Conservation (phyloP, 2,329 filamentous ascomycete species). For the Aureobasidium leucospermi region DNA sequence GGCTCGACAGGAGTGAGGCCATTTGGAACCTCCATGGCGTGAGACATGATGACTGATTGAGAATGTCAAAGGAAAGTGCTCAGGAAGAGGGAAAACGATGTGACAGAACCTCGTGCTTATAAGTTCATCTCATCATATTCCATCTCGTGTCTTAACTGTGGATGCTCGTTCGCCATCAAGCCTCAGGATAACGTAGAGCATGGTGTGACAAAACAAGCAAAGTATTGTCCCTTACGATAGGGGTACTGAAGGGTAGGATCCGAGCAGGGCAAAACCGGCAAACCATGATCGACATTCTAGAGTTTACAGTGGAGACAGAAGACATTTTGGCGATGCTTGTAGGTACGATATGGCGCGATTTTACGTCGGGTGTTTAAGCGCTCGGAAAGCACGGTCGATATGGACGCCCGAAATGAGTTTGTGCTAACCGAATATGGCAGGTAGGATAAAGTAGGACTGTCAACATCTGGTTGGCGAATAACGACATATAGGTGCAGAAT, state of each 20-base stretch:
- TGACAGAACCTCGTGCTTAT: not conserved
- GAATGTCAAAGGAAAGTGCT: not conserved
- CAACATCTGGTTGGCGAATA: not conserved
- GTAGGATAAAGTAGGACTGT: not conserved
- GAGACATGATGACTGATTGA: not conserved
- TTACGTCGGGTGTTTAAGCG: not conserved
- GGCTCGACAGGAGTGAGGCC: not conserved
- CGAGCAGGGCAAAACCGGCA: not conserved
- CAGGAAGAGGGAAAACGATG: not conserved
- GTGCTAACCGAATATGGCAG: not conserved
- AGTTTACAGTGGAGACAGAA: not conserved
- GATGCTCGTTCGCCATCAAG: not conserved
- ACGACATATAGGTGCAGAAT: not conserved
- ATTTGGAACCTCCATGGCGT: not conserved
- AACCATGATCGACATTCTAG: not conserved
- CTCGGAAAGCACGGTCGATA: not conserved
- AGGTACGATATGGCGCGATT: not conserved
- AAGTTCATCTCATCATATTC: not conserved
- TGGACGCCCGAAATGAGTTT: not conserved
- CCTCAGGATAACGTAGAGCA: not conserved
- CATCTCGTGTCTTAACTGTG: not conserved
- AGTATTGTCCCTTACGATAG: not conserved
- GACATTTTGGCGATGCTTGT: not conserved
- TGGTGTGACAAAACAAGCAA: not conserved
- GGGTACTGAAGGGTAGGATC: not conserved